These are phyloP conservation scores for Fusarium mangiferae DNA, from an alignment of 2,329 filamentous ascomycete species.

Conservation along the genomic window DNA sequence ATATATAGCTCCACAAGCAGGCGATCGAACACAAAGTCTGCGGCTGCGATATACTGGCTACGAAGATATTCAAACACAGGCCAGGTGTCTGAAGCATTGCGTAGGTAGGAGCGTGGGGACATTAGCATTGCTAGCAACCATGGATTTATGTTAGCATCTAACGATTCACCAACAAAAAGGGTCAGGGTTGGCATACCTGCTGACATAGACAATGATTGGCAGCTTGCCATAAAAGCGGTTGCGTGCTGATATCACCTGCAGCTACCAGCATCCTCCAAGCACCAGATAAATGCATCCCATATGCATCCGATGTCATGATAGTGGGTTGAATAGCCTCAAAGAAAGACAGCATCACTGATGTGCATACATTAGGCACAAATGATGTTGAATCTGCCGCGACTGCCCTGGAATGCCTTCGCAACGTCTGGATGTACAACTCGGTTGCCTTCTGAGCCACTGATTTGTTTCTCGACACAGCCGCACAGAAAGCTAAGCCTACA, in stretches of 20 bases:
- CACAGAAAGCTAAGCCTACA: neutral
- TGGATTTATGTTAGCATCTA: neutral
- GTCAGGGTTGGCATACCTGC: neutral
- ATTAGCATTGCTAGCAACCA: neutral
- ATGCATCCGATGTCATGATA: neutral
- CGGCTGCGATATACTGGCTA: neutral
- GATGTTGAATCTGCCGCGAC: neutral
- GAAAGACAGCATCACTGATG: neutral
- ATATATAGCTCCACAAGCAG: neutral
- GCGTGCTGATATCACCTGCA: neutral
- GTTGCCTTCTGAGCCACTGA: neutral
- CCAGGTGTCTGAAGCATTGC: neutral
- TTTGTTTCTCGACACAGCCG: neutral
- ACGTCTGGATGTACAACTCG: neutral
- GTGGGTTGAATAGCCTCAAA: neutral
- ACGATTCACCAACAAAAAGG: neutral
- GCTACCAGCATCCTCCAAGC: neutral
- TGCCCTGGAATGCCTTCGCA: neutral
- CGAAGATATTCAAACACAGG: neutral
- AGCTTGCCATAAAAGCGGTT: neutral
- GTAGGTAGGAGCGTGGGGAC: neutral
- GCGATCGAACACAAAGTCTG: neutral
- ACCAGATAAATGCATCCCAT: neutral
- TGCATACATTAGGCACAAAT: neutral
- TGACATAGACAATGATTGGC: neutral